phyloP scores from a whole-genome alignment of 2,329 filamentous ascomycete genomes.

The Mariannaea elegans region DNA sequence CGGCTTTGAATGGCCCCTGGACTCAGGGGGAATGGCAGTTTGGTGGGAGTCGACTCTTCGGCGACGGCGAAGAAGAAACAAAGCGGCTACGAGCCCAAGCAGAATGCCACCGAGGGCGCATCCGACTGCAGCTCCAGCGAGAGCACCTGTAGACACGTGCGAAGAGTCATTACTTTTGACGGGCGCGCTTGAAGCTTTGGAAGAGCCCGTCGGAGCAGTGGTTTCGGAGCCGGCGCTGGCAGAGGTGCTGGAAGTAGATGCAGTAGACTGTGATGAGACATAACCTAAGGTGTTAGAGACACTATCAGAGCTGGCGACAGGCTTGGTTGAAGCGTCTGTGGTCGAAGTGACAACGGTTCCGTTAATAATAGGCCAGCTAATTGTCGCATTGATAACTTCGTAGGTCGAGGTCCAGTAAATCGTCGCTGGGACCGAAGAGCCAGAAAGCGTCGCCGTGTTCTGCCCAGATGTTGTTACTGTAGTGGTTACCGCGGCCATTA shows the following conservation, averaged over 20 bases:
- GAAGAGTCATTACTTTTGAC: not conserved
- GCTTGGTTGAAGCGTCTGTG: too few relatives aligned
- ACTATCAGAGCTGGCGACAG: not conserved
- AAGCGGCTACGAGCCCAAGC: conserved; percentile 37
- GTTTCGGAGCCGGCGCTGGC: not conserved
- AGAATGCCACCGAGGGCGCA: conserved; percentile 41
- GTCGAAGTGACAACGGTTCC: too few relatives aligned
- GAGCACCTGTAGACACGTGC: conserved; percentile 26
- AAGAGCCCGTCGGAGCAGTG: not conserved
- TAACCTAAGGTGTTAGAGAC: not conserved
- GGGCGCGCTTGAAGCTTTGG: not conserved
- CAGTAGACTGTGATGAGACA: not conserved
- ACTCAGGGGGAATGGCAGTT: not conserved
- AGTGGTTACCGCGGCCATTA: not conserved
- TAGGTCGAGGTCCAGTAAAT: too few relatives aligned
- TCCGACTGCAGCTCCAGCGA: conserved; percentile 43
- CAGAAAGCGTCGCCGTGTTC: too few relatives aligned
- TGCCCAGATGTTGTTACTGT: too few relatives aligned
- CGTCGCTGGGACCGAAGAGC: too few relatives aligned
- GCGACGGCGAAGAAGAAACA: conserved; percentile 38
- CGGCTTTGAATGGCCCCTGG: not conserved
- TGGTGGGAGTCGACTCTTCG: not conserved
- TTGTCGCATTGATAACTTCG: not conserved
- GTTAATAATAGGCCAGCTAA: not conserved
- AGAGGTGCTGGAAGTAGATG: not conserved